Percentiles rank a stretch among this genome's conserved stretches.
Evolutionary conservation across 2,329 filamentous ascomycete species (phyloP).

Genomic region (Teratosphaeria zuluensis): DNA sequence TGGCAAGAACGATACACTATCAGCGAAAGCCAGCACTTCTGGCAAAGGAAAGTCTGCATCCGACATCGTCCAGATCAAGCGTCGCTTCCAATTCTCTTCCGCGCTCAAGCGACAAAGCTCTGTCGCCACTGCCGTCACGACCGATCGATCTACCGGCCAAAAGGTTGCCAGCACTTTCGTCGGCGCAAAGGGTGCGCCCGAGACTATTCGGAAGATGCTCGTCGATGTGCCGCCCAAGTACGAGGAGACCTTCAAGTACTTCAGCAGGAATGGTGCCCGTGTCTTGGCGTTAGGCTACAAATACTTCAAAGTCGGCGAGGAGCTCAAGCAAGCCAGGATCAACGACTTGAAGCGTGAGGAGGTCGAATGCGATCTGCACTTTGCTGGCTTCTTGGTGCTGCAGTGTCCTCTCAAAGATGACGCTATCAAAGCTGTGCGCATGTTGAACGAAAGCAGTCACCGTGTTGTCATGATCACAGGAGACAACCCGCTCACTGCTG

Average conservation of each 20-base stretch:
- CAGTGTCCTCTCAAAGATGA: slow-evolving; percentile 96
- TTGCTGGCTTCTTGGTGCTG: slow-evolving; percentile 90
- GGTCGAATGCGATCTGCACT: slow-evolving; percentile 72
- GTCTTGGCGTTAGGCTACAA: slow-evolving; percentile 92
- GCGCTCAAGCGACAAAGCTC: slow-evolving; percentile 93
- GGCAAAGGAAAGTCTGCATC: slow-evolving; percentile 34
- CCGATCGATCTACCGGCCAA: slow-evolving; percentile 61
- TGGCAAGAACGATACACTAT: slow-evolving; percentile 78
- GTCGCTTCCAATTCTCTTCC: slow-evolving; percentile 97
- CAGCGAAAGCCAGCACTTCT: slow-evolving; percentile 49
- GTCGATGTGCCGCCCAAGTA: slow-evolving; percentile 74
- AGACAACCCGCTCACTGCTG: slow-evolving; percentile 92
- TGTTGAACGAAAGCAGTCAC: slow-evolving; percentile 98
- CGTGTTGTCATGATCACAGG: slow-evolving; percentile 98
- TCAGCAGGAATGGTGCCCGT: slow-evolving; percentile 88
- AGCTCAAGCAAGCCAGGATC: slow-evolving; percentile 74
- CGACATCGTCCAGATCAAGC: slow-evolving; percentile 85
- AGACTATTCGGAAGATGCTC: slow-evolving; percentile 93
- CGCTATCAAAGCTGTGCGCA: slow-evolving; percentile 83
- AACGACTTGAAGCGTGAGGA: slow-evolving; percentile 92
- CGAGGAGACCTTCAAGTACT: slow-evolving; percentile 97
- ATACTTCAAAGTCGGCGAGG: slow-evolving; percentile 69
- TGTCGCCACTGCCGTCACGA: slow-evolving; percentile 69
- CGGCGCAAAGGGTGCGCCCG: slow-evolving; percentile 90
- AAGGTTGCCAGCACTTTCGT: slow-evolving; percentile 81